Evolutionary conservation across 169 alveolate species (phyloP).

Genomic region (Theileria equi): DNA sequence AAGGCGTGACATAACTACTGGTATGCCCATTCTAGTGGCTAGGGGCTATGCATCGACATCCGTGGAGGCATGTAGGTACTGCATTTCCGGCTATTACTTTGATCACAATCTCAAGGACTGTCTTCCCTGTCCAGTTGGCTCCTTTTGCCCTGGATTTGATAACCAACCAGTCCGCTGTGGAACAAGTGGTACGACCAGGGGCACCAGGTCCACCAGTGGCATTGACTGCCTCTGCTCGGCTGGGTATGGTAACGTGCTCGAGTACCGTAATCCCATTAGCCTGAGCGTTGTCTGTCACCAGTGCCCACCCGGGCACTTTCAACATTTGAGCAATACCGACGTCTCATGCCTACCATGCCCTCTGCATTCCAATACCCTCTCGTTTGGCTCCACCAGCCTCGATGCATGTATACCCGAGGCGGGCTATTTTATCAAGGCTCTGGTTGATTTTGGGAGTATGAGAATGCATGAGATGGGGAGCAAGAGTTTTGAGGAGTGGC

Average conservation of each 20-base stretch:
- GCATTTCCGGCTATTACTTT: conserved; percentile 44
- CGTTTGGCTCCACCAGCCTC: conserved; percentile 55
- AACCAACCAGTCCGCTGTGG: conserved; percentile 47
- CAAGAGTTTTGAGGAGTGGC: neutral
- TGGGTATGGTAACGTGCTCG: conserved; percentile 66
- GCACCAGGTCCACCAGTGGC: conserved; percentile 10
- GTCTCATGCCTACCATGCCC: conserved; percentile 76
- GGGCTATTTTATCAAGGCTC: conserved; percentile 52
- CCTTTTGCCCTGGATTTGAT: conserved; percentile 61
- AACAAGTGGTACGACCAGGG: conserved; percentile 11
- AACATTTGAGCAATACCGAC: conserved; percentile 59
- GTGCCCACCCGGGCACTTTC: conserved; percentile 70
- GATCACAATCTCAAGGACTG: conserved; percentile 32
- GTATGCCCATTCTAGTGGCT: conserved; percentile 13
- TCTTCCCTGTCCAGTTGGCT: conserved; percentile 38
- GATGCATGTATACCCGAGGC: conserved; percentile 65
- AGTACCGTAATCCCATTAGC: conserved; percentile 45
- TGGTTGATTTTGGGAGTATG: neutral
- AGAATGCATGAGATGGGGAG: neutral
- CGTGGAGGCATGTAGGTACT: conserved; percentile 22
- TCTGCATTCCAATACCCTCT: conserved; percentile 51
- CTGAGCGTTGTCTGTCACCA: conserved; percentile 56
- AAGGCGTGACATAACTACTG: neutral
- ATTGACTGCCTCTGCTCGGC: conserved; percentile 67
- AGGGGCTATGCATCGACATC: conserved; percentile 7